Percentiles rank a stretch among this genome's conserved stretches.
These are phyloP conservation scores for Scedosporium minutisporum DNA, from an alignment of 2,329 filamentous ascomycete genomes.

Conservation along the genomic window DNA sequence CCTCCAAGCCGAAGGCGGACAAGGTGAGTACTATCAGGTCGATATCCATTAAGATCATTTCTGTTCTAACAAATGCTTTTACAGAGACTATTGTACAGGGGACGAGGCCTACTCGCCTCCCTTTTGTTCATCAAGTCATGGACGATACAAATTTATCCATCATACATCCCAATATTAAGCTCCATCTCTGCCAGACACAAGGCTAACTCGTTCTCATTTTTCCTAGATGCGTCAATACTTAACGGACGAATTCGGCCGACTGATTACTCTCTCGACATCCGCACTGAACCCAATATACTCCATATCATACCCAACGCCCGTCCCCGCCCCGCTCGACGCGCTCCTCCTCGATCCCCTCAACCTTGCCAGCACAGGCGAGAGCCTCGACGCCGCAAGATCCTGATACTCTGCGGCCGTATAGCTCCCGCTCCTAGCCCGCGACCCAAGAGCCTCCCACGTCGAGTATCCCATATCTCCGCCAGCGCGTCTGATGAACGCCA, in stretches of 20 bases:
- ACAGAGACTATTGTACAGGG: too few species aligned
- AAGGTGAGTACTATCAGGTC: too few species aligned
- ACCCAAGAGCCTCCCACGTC: neutral
- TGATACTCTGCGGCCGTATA: neutral
- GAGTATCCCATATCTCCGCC: conserved; percentile 1
- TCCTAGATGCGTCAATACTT: neutral
- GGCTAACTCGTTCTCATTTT: neutral
- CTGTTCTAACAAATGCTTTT: too few species aligned
- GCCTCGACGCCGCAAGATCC: neutral
- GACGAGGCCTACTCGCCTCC: too few species aligned
- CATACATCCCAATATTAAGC: neutral
- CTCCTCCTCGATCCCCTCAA: conserved; percentile 1
- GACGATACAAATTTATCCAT: too few species aligned
- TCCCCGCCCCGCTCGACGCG: conserved; percentile 3
- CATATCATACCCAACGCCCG: neutral
- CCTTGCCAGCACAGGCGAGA: neutral
- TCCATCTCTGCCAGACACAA: neutral
- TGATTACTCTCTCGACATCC: conserved; percentile 1
- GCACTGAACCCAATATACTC: neutral
- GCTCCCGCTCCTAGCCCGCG: neutral
- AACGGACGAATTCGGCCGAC: neutral
- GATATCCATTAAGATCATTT: too few species aligned
- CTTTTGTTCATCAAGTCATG: too few species aligned
- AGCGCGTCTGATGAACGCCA: neutral
- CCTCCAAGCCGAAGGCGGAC: too few species aligned